Conservation (phyloP, 192 early-diverging fungal species). For the Backusella circina region DNA sequence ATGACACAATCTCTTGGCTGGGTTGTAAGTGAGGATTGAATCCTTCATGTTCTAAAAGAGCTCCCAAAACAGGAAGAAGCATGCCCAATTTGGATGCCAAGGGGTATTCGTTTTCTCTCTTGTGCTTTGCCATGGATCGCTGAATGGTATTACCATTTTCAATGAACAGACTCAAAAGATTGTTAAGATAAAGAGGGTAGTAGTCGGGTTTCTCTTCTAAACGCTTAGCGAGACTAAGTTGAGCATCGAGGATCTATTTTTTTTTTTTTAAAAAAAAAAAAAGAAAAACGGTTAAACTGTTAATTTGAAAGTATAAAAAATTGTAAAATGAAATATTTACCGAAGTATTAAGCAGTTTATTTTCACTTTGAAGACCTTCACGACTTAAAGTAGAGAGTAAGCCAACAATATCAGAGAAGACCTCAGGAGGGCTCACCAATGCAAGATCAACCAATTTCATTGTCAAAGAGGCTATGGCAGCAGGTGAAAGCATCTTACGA, state of each 20-base stretch:
- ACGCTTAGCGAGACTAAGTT: constrained; percentile 45
- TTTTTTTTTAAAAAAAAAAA: background rate
- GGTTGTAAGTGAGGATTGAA: constrained; percentile 56
- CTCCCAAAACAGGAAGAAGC: constrained; percentile 57
- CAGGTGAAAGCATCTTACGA: constrained; percentile 46
- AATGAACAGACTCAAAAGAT: constrained; percentile 52
- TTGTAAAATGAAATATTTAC: constrained; percentile 26
- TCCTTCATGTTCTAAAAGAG: constrained; percentile 54
- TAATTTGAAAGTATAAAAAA: background rate
- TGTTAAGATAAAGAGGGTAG: constrained; percentile 48
- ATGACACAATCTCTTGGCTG: constrained; percentile 56
- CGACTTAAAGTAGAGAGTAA: constrained; percentile 45
- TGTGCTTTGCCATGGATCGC: constrained; percentile 34
- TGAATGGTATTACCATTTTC: constrained; percentile 61
- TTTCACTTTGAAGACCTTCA: constrained; percentile 40
- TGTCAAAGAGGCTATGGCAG: constrained; percentile 49
- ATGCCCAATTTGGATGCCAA: constrained; percentile 50
- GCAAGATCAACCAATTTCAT: constrained; percentile 61
- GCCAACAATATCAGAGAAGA: constrained; percentile 60
- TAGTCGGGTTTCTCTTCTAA: constrained; percentile 51
- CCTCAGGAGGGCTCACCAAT: constrained; percentile 44
- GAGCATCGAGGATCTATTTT: constrained; percentile 42
- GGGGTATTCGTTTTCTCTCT: constrained; percentile 40
- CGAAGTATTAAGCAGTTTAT: constrained; percentile 43
- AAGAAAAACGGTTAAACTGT: background rate